Evolutionary conservation across 1,284 basidiomycete species (phyloP).

Genomic region (Neonothopanus nambi): DNA sequence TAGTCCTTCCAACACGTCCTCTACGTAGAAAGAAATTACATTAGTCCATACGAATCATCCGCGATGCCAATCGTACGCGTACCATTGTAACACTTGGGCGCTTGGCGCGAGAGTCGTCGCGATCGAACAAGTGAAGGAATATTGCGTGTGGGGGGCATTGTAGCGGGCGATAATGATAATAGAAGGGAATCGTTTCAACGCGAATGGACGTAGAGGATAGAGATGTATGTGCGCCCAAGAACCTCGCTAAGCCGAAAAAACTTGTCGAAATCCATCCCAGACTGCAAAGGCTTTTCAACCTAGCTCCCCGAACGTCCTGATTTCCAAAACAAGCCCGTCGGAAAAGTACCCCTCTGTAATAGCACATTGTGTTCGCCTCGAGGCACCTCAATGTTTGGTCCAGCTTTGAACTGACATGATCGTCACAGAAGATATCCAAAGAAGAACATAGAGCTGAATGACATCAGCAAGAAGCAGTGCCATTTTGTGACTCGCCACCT

Average conservation of each 20-base stretch:
- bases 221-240: no score
- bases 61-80: slow-evolving; percentile 16
- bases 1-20: slow-evolving; percentile 14
- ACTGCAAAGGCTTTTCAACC: slow-evolving; percentile 33
- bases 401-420: no score
- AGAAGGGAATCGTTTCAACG: background rate
- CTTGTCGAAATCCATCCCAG: background rate
- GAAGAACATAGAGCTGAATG: no score
- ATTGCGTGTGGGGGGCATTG: slow-evolving; percentile 35
- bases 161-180: background rate
- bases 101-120: slow-evolving; percentile 34
- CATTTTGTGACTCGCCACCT: no score
- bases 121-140: slow-evolving; percentile 19
- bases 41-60: background rate
- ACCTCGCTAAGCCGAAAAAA: no score
- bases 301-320: slow-evolving; percentile 18
- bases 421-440: no score
- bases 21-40: background rate
- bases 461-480: no score
- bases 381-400: slow-evolving; percentile 14
- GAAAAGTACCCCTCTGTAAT: slow-evolving; percentile 30
- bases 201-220: background rate
- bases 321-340: slow-evolving; percentile 18
- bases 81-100: slow-evolving; percentile 31
- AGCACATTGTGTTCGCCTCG: slow-evolving; percentile 37